Evolutionary conservation across 495 filamentous ascomycete species (phyloP).

Genomic region (Aspergillus heteromorphus): DNA sequence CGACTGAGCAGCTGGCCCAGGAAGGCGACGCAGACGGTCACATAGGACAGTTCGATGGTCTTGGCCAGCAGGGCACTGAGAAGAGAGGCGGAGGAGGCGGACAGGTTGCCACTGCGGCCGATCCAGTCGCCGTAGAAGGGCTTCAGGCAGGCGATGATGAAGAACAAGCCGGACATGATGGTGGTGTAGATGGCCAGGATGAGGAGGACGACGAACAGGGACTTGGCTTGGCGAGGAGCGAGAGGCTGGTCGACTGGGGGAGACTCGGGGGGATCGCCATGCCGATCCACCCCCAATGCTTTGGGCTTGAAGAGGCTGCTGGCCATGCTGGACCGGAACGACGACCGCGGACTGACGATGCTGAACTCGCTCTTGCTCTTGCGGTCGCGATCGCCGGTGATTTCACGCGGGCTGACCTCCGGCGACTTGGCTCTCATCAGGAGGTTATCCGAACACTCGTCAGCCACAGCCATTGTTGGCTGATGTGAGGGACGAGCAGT

Average conservation of each 20-base stretch:
- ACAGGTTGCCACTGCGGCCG: constrained; percentile 39
- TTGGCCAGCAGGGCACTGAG: constrained; percentile 63
- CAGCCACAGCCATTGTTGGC: not conserved
- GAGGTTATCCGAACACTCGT: not conserved
- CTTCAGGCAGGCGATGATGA: constrained; percentile 51
- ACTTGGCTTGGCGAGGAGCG: constrained; percentile 35
- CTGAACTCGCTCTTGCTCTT: not conserved
- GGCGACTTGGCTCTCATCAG: not conserved
- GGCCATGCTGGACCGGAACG: not conserved
- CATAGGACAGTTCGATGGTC: constrained; percentile 69
- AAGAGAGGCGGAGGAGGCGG: constrained; percentile 52
- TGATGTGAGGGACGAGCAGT: not conserved
- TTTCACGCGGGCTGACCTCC: not conserved
- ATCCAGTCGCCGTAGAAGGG: constrained; percentile 56
- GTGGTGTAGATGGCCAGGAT: constrained; percentile 63
- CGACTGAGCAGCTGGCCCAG: constrained; percentile 66
- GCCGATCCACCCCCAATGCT: too few species aligned
- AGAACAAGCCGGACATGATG: constrained; percentile 57
- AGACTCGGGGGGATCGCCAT: too few species aligned
- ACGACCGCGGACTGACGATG: not conserved
- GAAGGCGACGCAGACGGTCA: constrained; percentile 70
- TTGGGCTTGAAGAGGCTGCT: not conserved
- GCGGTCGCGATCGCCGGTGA: too few species aligned
- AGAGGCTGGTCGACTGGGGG: too few species aligned
- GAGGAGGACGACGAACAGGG: constrained; percentile 54